Evolutionary conservation across 2,329 filamentous ascomycete species (phyloP).

Genomic region (Sclerotinia glacialis): DNA sequence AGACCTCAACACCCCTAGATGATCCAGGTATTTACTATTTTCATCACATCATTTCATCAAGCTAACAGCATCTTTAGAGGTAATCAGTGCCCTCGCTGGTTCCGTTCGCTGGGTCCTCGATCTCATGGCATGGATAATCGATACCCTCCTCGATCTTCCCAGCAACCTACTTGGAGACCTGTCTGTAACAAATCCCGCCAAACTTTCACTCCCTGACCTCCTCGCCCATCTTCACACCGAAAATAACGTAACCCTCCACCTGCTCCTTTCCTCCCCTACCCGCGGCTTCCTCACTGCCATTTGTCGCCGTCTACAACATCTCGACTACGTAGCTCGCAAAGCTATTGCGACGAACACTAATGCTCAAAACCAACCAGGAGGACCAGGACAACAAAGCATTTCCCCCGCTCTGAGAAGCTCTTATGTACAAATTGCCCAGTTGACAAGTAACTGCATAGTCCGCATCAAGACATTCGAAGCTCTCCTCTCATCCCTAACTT

Average conservation of each 20-base stretch:
- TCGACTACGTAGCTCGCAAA: conserved; percentile 46
- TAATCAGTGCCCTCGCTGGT: conserved; percentile 68
- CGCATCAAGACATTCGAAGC: conserved; percentile 37
- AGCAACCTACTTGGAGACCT: conserved; percentile 47
- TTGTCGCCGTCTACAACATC: conserved; percentile 60
- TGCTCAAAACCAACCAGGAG: conserved; percentile 15
- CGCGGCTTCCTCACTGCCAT: conserved; percentile 69
- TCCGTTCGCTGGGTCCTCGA: conserved; percentile 78
- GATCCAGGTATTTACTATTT: conserved; percentile 52
- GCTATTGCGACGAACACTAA: conserved; percentile 29
- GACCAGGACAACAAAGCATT: conserved; percentile 24
- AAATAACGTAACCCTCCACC: conserved; percentile 58
- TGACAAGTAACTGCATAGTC: conserved; percentile 35
- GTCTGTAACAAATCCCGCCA: conserved; percentile 46
- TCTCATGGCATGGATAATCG: conserved; percentile 61
- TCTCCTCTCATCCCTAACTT: conserved; percentile 34
- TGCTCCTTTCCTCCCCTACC: conserved; percentile 70
- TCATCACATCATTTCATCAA: not conserved
- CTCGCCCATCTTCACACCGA: conserved; percentile 51
- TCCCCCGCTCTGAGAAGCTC: conserved; percentile 34
- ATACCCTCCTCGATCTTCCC: conserved; percentile 56
- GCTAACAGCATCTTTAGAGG: conserved; percentile 49
- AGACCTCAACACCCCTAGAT: conserved; percentile 55
- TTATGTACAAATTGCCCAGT: conserved; percentile 37
- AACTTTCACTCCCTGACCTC: conserved; percentile 48